Conservation (phyloP, 2,329 filamentous ascomycete genomes). For the Fusarium udum region DNA sequence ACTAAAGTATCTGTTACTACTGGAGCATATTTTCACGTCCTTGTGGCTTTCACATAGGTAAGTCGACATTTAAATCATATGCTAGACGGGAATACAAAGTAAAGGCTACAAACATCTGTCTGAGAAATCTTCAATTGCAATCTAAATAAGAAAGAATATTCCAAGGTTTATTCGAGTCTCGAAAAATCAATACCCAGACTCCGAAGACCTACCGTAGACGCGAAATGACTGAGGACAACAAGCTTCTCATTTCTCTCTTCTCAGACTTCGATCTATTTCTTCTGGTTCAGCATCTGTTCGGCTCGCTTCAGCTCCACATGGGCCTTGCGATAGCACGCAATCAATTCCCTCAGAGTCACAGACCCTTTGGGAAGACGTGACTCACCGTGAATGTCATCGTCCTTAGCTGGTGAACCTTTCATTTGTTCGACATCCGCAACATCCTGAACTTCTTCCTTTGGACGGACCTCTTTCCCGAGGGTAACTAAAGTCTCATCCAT, state of each 20-base stretch:
- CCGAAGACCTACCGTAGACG: not conserved
- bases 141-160: not conserved
- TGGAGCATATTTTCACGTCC: rapidly evolving
- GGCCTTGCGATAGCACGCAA: not conserved
- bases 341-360: not conserved
- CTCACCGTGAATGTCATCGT: not conserved
- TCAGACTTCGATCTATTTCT: rapidly evolving
- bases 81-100: too few relatives aligned
- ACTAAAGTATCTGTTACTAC: rapidly evolving
- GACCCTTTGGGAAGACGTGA: not conserved
- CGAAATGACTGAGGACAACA: not conserved
- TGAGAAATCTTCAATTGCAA: too few relatives aligned
- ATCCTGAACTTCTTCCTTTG: not conserved
- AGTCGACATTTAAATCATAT: not conserved
- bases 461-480: rapidly evolving
- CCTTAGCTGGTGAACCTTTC: not conserved
- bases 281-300: not conserved
- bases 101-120: too few relatives aligned
- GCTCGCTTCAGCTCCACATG: not conserved
- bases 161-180: rapidly evolving
- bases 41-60: not conserved
- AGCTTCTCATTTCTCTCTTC: rapidly evolving
- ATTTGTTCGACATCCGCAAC: not conserved
- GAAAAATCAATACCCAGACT: rapidly evolving
- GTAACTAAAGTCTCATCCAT: not conserved